phyloP scores from a whole-genome alignment of 1,284 basidiomycete genomes.

The Ustilago crameri region DNA sequence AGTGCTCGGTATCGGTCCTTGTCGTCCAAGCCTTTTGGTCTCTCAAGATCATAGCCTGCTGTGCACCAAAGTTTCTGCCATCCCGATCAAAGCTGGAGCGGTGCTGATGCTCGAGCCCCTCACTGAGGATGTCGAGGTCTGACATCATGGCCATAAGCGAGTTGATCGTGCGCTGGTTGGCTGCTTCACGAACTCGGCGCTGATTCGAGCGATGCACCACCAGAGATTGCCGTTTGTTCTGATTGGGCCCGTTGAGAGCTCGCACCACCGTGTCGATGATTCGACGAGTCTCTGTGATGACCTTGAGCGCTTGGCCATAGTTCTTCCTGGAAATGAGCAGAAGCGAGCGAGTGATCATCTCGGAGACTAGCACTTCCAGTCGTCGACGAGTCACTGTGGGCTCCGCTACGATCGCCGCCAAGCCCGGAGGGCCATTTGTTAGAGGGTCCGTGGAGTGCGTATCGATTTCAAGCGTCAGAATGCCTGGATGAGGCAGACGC shows the following conservation, averaged over 20 bases:
- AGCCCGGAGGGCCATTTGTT: slow-evolving; percentile 43
- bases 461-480: slow-evolving; percentile 62
- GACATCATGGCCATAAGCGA: slow-evolving; percentile 60
- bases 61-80: slow-evolving; percentile 60
- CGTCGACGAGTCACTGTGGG: slow-evolving; percentile 59
- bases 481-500: slow-evolving; percentile 43
- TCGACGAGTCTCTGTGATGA: slow-evolving; percentile 58
- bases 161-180: slow-evolving; percentile 50
- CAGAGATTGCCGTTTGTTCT: slow-evolving; percentile 22
- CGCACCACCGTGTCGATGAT: slow-evolving; percentile 64
- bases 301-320: slow-evolving; percentile 55
- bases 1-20: slow-evolving; percentile 53
- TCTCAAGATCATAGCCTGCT: slow-evolving; percentile 63
- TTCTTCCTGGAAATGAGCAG: slow-evolving; percentile 60
- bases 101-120: slow-evolving; percentile 54
- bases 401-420: slow-evolving; percentile 56
- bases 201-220: slow-evolving; percentile 41
- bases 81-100: slow-evolving; percentile 57
- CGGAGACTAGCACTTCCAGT: slow-evolving; percentile 59
- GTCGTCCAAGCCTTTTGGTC: slow-evolving; percentile 64
- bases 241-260: slow-evolving; percentile 45
- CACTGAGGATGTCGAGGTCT: slow-evolving; percentile 57
- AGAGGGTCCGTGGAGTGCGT: slow-evolving; percentile 53
- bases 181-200: slow-evolving; percentile 47
- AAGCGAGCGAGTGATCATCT: slow-evolving; percentile 64